Conservation (phyloP, 2,329 filamentous ascomycete genomes). For the Botrytis hyacinthi region DNA sequence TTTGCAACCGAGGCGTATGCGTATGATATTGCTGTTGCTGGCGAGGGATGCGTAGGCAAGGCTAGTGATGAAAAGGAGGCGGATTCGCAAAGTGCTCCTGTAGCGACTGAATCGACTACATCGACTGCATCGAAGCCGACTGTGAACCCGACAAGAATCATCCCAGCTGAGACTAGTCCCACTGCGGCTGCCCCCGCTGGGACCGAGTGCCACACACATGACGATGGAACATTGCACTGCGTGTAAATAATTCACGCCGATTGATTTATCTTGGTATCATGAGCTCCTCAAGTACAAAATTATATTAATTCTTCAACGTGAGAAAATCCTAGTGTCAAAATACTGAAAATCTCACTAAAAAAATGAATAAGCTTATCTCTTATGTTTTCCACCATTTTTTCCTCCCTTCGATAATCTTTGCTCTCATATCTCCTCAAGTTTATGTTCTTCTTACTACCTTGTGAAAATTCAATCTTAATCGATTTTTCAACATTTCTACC, state of each 20-base stretch:
- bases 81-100: neutral
- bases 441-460: neutral
- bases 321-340: neutral
- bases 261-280: neutral
- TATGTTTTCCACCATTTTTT: neutral
- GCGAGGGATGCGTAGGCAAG: constrained; percentile 3
- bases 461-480: neutral
- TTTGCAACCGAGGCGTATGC: constrained; percentile 69
- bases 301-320: neutral
- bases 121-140: neutral
- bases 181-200: neutral
- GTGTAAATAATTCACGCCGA: neutral
- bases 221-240: neutral
- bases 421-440: neutral
- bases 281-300: neutral
- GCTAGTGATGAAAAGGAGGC: neutral
- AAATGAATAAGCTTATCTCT: neutral
- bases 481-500: neutral
- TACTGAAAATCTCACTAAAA: neutral
- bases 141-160: neutral
- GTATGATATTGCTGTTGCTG: constrained; percentile 59
- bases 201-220: constrained; percentile 2
- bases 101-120: neutral
- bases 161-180: neutral
- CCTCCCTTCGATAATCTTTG: neutral